Evolutionary conservation across 2,329 filamentous ascomycete species (phyloP).

Genomic region (Talaromyces sp.): DNA sequence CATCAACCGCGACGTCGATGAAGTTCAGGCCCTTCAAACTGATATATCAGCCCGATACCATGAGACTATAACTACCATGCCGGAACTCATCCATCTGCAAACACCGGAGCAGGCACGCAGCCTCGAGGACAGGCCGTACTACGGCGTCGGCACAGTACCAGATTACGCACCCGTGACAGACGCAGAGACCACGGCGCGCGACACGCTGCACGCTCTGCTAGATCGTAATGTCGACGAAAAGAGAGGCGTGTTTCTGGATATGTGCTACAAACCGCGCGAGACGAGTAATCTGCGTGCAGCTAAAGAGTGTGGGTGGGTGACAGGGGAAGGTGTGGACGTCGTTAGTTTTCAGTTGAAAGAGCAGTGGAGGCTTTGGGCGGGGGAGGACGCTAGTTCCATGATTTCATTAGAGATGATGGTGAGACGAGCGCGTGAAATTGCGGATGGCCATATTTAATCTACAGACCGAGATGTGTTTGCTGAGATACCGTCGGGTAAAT

Average conservation of each 20-base stretch:
- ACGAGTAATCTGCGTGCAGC: not conserved
- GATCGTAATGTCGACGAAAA: not conserved
- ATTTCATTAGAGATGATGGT: not conserved
- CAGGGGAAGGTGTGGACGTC: not conserved
- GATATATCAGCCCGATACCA: not conserved
- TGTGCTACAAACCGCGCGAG: slow-evolving; percentile 1
- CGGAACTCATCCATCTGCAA: not conserved
- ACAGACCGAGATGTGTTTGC: not conserved
- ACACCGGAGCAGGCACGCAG: not conserved
- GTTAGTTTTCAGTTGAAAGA: not conserved
- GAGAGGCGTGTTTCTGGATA: not conserved
- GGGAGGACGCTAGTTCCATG: not conserved
- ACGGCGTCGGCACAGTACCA: not conserved
- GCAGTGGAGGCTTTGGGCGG: slow-evolving; percentile 4
- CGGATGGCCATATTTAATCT: not conserved
- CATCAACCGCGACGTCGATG: not conserved
- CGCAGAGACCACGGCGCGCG: not conserved
- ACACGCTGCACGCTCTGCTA: not conserved
- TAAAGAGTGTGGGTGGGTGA: not conserved
- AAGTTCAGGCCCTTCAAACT: not conserved
- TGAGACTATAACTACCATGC: not conserved
- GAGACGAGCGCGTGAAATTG: not conserved
- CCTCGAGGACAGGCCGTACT: not conserved
- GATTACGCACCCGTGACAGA: not conserved
- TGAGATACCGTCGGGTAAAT: not conserved